Percentiles rank a stretch among this genome's conserved stretches.
phyloP scores from a whole-genome alignment of 2,329 filamentous ascomycete species.

The Colletotrichum godetiae region DNA sequence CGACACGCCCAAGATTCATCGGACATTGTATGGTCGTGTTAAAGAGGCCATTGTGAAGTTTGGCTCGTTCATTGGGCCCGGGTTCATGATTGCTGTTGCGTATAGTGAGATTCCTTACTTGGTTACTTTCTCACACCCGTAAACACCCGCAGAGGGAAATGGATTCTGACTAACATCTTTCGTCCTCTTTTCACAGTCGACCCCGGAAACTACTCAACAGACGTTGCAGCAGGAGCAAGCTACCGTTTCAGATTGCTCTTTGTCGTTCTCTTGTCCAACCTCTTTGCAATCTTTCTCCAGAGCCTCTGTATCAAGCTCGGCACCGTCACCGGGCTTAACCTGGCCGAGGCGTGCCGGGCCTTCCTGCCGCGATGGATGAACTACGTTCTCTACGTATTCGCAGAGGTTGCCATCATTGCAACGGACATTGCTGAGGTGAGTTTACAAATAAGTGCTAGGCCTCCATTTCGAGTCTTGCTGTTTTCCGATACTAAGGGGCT shows the following conservation, averaged over 20 bases:
- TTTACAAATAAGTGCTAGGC: neutral
- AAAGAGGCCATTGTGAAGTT: slow-evolving; percentile 56
- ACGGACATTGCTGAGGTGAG: slow-evolving; percentile 76
- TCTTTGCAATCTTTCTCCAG: slow-evolving; percentile 79
- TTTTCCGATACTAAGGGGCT: slow-evolving; percentile 2
- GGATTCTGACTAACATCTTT: neutral
- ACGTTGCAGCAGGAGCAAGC: slow-evolving; percentile 74
- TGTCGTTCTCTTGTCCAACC: slow-evolving; percentile 74
- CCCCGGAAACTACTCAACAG: slow-evolving; percentile 77
- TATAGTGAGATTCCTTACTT: slow-evolving; percentile 55
- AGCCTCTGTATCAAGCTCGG: slow-evolving; percentile 76
- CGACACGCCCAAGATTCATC: neutral
- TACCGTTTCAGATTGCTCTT: slow-evolving; percentile 76
- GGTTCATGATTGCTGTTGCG: slow-evolving; percentile 72
- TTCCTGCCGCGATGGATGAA: slow-evolving; percentile 76
- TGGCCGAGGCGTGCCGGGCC: slow-evolving; percentile 73
- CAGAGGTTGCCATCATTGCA: slow-evolving; percentile 76
- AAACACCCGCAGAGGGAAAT: neutral
- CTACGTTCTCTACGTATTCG: slow-evolving; percentile 69
- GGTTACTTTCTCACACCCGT: neutral
- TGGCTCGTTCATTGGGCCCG: slow-evolving; percentile 71
- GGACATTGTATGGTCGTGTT: slow-evolving; percentile 11
- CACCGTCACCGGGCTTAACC: slow-evolving; percentile 74
- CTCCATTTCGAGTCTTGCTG: no score
- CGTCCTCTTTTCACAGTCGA: slow-evolving; percentile 53